Percentiles rank a stretch among this genome's conserved stretches.
Evolutionary conservation across 164 flowering plant species (phyloP).

Genomic region (Kingdonia uniflora): DNA sequence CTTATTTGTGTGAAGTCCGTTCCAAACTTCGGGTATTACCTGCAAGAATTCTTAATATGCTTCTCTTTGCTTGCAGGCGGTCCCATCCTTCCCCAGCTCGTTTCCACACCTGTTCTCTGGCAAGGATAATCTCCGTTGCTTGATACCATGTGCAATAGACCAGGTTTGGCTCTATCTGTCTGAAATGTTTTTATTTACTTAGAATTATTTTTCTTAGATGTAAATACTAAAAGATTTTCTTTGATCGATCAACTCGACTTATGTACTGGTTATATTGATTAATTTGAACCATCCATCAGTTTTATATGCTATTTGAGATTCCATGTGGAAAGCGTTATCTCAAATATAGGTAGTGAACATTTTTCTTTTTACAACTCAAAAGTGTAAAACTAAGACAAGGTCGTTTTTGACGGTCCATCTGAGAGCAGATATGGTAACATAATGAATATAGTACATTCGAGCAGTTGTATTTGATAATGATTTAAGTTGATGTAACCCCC

Average conservation of each 20-base stretch:
- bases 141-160: conserved; percentile 98
- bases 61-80: conserved; percentile 57
- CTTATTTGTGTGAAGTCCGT: no score
- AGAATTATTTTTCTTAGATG: no score
- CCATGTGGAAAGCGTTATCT: no score
- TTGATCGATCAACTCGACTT: not conserved
- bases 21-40: not conserved
- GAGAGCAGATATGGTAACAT: no score
- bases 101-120: conserved; percentile 89
- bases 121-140: conserved; percentile 67
- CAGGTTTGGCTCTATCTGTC: conserved; percentile 40
- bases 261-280: not conserved
- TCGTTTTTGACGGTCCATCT: no score
- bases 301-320: not conserved
- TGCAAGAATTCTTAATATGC: conserved; percentile 9
- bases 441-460: no score
- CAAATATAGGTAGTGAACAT: no score
- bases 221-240: no score
- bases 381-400: no score
- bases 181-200: not conserved
- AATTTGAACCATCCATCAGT: not conserved
- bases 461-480: no score
- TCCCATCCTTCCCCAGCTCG: conserved; percentile 90
- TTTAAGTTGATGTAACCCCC: no score
- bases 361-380: no score